Conservation (phyloP, 441 rosid genomes). For the Lepidium campestre region DNA sequence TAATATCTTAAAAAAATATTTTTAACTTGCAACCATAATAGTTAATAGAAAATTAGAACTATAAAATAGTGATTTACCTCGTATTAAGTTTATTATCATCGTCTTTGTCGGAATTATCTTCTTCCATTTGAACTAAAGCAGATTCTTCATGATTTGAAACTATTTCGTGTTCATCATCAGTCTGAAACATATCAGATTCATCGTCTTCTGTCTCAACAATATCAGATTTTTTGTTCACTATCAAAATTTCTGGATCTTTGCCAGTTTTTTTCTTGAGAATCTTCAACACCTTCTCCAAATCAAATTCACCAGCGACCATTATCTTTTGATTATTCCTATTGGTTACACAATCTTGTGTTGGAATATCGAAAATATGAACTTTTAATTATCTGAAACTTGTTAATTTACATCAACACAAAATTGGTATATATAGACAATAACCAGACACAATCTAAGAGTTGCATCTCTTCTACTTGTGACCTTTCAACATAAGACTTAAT, state of each 20-base stretch:
- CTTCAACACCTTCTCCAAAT: conserved; percentile 41
- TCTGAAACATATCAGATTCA: not conserved
- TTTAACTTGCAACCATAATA: not conserved
- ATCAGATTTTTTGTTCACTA: not conserved
- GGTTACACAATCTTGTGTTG: conserved; percentile 20
- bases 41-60: not conserved
- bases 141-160: not conserved
- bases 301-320: conserved; percentile 36
- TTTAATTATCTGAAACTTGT: too few relatives aligned
- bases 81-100: not conserved
- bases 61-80: not conserved
- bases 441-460: too few relatives aligned
- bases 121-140: not conserved
- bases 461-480: too few relatives aligned
- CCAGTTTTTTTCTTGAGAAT: conserved; percentile 50
- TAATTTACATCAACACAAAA: too few relatives aligned
- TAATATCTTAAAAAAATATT: not conserved
- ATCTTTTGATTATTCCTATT: conserved; percentile 44
- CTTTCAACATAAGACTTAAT: too few relatives aligned
- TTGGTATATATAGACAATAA: too few relatives aligned
- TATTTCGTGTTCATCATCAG: not conserved
- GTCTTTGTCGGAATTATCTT: not conserved
- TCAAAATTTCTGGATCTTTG: conserved; percentile 42
- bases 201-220: not conserved
- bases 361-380: too few relatives aligned